Evolutionary conservation across 192 early-diverging fungal species (phyloP).

Genomic region (Chytriomyces sp.): DNA sequence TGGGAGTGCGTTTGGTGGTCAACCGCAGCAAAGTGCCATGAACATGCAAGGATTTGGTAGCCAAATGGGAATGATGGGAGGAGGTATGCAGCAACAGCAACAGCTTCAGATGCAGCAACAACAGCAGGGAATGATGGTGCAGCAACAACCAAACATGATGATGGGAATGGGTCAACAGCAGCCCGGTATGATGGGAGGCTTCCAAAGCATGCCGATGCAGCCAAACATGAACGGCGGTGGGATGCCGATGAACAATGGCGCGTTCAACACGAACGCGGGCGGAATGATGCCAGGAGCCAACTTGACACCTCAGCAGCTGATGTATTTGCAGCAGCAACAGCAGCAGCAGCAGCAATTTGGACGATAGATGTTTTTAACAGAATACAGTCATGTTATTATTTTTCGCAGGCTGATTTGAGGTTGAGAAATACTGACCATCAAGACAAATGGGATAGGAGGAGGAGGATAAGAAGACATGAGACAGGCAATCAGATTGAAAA

Average conservation of each 20-base stretch:
- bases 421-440: not conserved
- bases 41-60: not conserved
- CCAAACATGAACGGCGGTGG: not conserved
- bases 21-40: conserved; percentile 12
- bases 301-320: conserved; percentile 33
- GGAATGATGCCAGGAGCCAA: conserved; percentile 1
- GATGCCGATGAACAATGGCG: too few species aligned
- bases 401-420: not conserved
- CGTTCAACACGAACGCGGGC: too few species aligned
- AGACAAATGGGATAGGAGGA: too few species aligned
- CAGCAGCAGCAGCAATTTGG: conserved; percentile 21
- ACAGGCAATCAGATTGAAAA: too few species aligned
- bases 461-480: too few species aligned
- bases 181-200: conserved; percentile 20
- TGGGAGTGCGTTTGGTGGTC: not conserved
- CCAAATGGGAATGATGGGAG: conserved; percentile 15
- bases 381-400: not conserved
- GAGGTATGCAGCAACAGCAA: conserved; percentile 2
- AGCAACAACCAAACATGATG: not conserved
- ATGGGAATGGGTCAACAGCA: conserved; percentile 22
- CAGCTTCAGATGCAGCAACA: conserved; percentile 11
- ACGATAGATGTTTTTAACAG: not conserved
- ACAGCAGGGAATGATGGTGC: conserved; percentile 18
- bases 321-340: conserved; percentile 41
- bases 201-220: conserved; percentile 31